Evolutionary conservation across 2,329 filamentous ascomycete species (phyloP).

Genomic region (Blastomyces silverae): DNA sequence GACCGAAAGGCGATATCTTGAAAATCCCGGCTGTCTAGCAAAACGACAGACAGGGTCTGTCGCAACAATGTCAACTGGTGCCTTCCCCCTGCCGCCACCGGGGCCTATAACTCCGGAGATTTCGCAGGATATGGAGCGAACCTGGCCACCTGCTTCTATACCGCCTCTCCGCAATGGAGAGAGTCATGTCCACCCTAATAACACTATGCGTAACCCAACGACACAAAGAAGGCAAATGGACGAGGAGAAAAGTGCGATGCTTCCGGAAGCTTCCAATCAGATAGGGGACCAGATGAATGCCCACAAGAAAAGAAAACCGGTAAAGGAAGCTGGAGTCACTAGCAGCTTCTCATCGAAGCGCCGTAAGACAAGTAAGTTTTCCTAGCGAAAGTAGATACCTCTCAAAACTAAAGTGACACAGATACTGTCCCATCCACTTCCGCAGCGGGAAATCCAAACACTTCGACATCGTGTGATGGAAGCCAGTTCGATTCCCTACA

Average conservation of each 20-base stretch:
- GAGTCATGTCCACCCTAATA: not conserved
- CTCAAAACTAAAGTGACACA: not conserved
- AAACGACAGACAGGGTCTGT: not conserved
- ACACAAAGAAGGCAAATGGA: not conserved
- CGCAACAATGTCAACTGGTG: not conserved
- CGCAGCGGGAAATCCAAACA: not conserved
- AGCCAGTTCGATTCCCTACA: not conserved
- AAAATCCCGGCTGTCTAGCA: not conserved
- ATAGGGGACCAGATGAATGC: not conserved
- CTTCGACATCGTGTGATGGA: not conserved
- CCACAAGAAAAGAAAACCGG: not conserved
- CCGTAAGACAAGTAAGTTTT: not conserved
- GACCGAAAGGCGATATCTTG: not conserved
- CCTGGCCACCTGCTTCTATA: not conserved
- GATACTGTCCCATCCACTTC: not conserved
- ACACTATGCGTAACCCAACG: not conserved
- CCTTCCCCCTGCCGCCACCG: not conserved
- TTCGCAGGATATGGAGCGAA: too few relatives aligned
- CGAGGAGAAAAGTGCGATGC: not conserved
- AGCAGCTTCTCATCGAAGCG: not conserved
- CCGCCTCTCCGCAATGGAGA: not conserved
- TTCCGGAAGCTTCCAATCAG: not conserved
- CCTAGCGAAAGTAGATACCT: not conserved
- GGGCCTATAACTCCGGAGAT: not conserved
- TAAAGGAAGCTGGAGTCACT: not conserved